Conservation (phyloP, 2,329 filamentous ascomycete genomes). For the Stachybotrys elegans region DNA sequence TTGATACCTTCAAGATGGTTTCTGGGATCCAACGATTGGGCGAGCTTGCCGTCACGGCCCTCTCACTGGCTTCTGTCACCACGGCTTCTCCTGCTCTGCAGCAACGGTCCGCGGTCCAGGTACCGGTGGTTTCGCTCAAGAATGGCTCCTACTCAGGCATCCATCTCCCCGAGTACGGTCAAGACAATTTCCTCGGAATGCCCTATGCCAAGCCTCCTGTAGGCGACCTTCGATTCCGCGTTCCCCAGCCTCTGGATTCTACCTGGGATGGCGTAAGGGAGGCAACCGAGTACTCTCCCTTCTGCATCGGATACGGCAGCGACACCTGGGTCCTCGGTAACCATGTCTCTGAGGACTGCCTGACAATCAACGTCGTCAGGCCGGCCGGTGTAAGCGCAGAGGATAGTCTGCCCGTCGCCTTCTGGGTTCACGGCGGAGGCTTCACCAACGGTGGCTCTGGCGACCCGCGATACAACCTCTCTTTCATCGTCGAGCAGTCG, state of each 20-base stretch:
- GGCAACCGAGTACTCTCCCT: constrained; percentile 26
- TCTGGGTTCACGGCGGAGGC: background rate
- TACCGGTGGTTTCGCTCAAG: background rate
- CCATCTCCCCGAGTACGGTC: constrained; percentile 31
- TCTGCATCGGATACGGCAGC: constrained; percentile 9
- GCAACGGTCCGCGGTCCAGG: background rate
- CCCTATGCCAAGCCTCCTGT: constrained; percentile 48
- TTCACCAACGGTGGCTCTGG: background rate
- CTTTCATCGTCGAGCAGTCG: background rate
- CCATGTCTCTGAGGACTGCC: constrained; percentile 8
- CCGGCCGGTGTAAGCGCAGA: constrained; percentile 8
- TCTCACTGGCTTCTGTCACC: background rate
- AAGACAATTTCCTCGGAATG: constrained; percentile 48
- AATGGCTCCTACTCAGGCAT: constrained; percentile 44
- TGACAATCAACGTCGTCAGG: constrained; percentile 11
- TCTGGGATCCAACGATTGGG: background rate
- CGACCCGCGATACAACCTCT: background rate
- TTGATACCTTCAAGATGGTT: background rate
- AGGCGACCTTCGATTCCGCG: constrained; percentile 45
- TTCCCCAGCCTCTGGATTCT: constrained; percentile 41
- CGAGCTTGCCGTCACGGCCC: background rate
- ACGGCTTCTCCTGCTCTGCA: background rate
- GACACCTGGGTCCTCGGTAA: background rate
- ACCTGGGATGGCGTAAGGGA: constrained; percentile 31
- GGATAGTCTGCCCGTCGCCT: constrained; percentile 7